phyloP scores from a whole-genome alignment of 257 asterid genomes.

The Handroanthus guayacan region DNA sequence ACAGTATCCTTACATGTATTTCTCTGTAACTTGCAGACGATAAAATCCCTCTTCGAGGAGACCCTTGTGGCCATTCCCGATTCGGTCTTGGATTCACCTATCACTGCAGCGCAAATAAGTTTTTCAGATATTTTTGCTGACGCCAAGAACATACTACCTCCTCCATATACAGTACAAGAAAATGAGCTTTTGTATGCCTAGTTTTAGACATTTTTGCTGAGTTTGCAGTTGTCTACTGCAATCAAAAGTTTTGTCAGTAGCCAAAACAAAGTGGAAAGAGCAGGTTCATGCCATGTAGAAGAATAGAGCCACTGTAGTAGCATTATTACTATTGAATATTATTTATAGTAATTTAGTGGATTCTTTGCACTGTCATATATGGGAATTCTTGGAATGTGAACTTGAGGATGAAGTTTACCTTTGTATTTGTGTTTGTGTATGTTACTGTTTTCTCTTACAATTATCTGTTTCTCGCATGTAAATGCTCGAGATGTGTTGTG shows the following conservation, averaged over 20 bases:
- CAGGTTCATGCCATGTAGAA: background rate
- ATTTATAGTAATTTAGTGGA: background rate
- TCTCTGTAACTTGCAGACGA: slow-evolving; percentile 56
- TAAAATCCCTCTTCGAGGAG: slow-evolving; percentile 74
- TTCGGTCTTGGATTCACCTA: slow-evolving; percentile 74
- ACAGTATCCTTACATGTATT: slow-evolving; percentile 12
- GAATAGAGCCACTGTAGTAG: background rate
- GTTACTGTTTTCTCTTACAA: too few species aligned
- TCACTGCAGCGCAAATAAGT: slow-evolving; percentile 50
- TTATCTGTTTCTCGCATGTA: too few species aligned
- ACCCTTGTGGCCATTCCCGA: slow-evolving; percentile 73
- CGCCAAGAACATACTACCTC: slow-evolving; percentile 68
- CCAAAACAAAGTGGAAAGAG: background rate
- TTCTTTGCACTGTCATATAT: background rate
- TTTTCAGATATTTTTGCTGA: slow-evolving; percentile 57
- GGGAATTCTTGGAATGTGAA: too few species aligned
- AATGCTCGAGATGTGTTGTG: too few species aligned
- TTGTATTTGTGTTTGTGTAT: too few species aligned
- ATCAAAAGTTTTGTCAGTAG: slow-evolving; percentile 15
- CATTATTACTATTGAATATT: too few species aligned
- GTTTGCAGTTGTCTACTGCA: slow-evolving; percentile 18
- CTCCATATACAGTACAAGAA: slow-evolving; percentile 59
- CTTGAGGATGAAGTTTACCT: too few species aligned
- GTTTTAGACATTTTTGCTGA: slow-evolving; percentile 8
- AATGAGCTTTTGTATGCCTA: slow-evolving; percentile 78